Conservation (phyloP, 2,329 filamentous ascomycete genomes). For the Cercospora beticola region DNA sequence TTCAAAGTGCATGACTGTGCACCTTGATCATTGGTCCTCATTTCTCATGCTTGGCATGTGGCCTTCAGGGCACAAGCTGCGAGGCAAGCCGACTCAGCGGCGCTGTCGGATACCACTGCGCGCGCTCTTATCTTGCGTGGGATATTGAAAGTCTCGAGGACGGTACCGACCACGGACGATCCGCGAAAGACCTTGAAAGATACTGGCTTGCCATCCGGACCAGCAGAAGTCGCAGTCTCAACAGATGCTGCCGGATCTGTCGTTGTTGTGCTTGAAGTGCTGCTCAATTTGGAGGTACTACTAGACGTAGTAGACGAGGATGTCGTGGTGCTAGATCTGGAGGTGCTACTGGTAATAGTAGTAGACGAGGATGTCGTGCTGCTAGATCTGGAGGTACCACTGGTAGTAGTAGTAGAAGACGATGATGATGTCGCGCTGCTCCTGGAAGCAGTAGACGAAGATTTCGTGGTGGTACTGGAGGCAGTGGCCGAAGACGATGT, state of each 20-base stretch:
- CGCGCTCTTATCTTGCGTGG: neutral
- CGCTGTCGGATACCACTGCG: neutral
- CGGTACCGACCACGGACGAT: neutral
- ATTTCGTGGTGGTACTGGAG: neutral
- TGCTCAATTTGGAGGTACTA: neutral
- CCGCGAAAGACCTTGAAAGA: neutral
- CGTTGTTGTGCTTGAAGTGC: neutral
- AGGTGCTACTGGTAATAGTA: neutral
- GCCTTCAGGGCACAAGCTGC: neutral
- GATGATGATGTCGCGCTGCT: neutral
- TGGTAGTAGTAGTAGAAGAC: neutral
- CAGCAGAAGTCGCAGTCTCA: neutral
- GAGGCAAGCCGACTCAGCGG: neutral
- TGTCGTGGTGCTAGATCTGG: neutral
- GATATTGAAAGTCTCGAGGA: neutral
- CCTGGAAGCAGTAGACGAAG: neutral
- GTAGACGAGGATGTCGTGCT: neutral
- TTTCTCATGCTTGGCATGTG: neutral
- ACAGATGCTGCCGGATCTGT: neutral
- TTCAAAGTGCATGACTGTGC: neutral
- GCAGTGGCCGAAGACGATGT: neutral
- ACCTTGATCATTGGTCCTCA: neutral
- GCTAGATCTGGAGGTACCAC: no score
- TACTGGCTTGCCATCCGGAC: neutral
- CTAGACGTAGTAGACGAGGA: neutral